A percentile compares a stretch with the other conserved stretches of the same genome.
These are phyloP conservation scores for Wallacemonas sp. DNA, from an alignment of 208 protist genomes.

Conservation along the genomic window DNA sequence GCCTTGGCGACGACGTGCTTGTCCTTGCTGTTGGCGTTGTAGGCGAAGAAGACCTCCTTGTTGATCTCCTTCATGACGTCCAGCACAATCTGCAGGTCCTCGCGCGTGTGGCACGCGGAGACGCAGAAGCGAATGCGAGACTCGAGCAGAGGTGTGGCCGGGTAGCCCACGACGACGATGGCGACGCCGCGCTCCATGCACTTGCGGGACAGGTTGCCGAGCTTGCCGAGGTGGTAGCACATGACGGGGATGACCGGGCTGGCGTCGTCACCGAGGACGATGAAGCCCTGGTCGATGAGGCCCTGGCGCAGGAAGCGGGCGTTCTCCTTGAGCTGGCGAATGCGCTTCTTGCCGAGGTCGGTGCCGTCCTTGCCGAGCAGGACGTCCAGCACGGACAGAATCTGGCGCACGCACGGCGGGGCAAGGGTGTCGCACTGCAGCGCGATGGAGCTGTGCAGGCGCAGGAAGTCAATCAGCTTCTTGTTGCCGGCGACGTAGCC, in stretches of 20 bases:
- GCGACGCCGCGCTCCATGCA: conserved; percentile 90
- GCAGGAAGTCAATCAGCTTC: conserved; percentile 73
- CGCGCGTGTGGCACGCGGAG: conserved; percentile 93
- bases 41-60: conserved; percentile 72
- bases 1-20: conserved; percentile 11
- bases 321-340: conserved; percentile 84
- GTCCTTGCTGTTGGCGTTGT: conserved; percentile 29
- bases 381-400: conserved; percentile 83
- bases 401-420: conserved; percentile 89
- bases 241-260: conserved; percentile 97
- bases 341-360: conserved; percentile 75
- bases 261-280: conserved; percentile 88
- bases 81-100: conserved; percentile 91
- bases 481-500: conserved; percentile 95
- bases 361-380: conserved; percentile 92
- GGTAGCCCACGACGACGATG: conserved; percentile 98
- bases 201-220: conserved; percentile 84
- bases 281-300: conserved; percentile 74
- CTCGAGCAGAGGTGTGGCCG: conserved; percentile 94
- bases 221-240: conserved; percentile 94
- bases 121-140: conserved; percentile 93
- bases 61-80: conserved; percentile 88
- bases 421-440: conserved; percentile 85
- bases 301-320: conserved; percentile 84
- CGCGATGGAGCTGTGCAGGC: conserved; percentile 59